Percentiles rank a stretch among this genome's conserved stretches.
phyloP scores from a whole-genome alignment of 495 filamentous ascomycete species.

The Annulohypoxylon maeteangense region DNA sequence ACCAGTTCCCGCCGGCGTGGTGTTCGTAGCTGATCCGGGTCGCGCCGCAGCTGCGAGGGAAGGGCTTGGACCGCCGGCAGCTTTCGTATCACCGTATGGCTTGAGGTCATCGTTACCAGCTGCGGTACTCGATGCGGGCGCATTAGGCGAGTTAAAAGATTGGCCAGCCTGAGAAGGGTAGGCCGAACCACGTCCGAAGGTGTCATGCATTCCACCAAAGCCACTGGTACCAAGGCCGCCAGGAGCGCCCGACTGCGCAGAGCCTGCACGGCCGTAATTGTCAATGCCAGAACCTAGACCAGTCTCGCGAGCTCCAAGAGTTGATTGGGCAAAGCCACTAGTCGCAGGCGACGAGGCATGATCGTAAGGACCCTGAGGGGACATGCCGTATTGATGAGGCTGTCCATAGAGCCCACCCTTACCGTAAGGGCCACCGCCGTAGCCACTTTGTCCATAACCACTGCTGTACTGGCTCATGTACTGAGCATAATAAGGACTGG shows the following conservation, averaged over 20 bases:
- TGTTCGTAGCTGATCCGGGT: slow-evolving; percentile 86
- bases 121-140: slow-evolving; percentile 65
- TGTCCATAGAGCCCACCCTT: slow-evolving; percentile 86
- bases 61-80: slow-evolving; percentile 80
- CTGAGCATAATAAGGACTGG: slow-evolving; percentile 73
- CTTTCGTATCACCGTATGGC: slow-evolving; percentile 75
- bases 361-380: slow-evolving; percentile 77
- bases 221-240: slow-evolving; percentile 71
- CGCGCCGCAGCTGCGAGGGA: slow-evolving; percentile 82
- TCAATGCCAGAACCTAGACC: slow-evolving; percentile 64
- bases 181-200: slow-evolving; percentile 75
- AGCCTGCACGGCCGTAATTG: slow-evolving; percentile 81
- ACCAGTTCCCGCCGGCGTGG: slow-evolving; percentile 69
- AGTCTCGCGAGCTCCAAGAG: slow-evolving; percentile 73
- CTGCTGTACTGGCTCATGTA: slow-evolving; percentile 82
- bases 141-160: slow-evolving; percentile 72
- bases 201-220: slow-evolving; percentile 80
- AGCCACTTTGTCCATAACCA: slow-evolving; percentile 72
- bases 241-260: slow-evolving; percentile 75
- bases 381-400: slow-evolving; percentile 80
- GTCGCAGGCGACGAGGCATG: slow-evolving; percentile 80
- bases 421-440: slow-evolving; percentile 76
- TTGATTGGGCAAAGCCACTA: slow-evolving; percentile 75
- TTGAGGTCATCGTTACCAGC: slow-evolving; percentile 76
- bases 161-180: slow-evolving; percentile 72